A percentile compares a stretch with the other conserved stretches of the same genome.
phyloP scores from a whole-genome alignment of 75 land plant species.

The Ceratopteris richardii region DNA sequence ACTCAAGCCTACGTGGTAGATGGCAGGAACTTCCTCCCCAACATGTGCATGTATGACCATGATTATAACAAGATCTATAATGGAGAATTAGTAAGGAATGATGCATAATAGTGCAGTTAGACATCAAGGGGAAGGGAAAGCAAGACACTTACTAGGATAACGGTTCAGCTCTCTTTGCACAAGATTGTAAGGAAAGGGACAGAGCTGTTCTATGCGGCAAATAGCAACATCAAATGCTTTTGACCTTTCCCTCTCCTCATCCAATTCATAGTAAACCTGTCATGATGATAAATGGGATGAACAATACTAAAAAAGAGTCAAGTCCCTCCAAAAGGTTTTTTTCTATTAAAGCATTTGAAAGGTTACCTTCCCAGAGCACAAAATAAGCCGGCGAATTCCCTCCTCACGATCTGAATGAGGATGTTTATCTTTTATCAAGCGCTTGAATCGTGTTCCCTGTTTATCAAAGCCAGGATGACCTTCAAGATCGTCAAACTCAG shows the following conservation, averaged over 20 bases:
- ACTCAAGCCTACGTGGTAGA: background rate
- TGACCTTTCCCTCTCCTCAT: slow-evolving; percentile 58
- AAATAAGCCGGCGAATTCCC: slow-evolving; percentile 63
- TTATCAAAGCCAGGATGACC: slow-evolving; percentile 95
- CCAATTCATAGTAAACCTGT: slow-evolving; percentile 89
- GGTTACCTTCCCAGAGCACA: slow-evolving; percentile 81
- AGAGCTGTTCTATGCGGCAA: slow-evolving; percentile 89
- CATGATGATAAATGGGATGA: background rate
- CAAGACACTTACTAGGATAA: slow-evolving; percentile 64
- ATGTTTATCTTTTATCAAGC: slow-evolving; percentile 81
- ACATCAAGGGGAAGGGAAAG: background rate
- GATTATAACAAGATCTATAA: background rate
- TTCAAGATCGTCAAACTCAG: slow-evolving; percentile 86
- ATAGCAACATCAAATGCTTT: slow-evolving; percentile 69
- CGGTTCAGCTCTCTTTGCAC: slow-evolving; percentile 76
- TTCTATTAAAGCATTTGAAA: background rate
- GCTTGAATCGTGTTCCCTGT: slow-evolving; percentile 94
- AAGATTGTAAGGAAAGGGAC: slow-evolving; percentile 95
- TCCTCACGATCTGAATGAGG: slow-evolving; percentile 56
- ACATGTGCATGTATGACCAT: background rate
- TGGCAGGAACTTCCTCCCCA: background rate
- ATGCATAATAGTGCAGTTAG: background rate
- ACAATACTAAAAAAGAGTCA: background rate
- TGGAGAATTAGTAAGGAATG: background rate
- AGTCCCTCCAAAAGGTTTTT: background rate